Base-by-base conservation (phyloP, 306 rosid species). In the Quercus parvula region DNA sequence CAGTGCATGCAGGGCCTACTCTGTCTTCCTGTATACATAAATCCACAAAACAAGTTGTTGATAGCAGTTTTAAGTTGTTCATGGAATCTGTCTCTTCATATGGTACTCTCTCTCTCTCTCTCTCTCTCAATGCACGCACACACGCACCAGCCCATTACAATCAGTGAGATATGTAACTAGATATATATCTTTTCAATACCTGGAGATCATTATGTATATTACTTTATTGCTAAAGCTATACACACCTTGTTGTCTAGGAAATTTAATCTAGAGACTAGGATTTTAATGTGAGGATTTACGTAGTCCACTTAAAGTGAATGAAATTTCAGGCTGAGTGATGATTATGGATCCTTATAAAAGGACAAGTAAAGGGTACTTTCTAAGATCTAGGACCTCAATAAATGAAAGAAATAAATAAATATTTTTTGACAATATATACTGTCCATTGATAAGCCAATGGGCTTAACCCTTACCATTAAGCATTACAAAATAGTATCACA, bases 1-100 rank as follows among this genome's bases (percentile, higher is more conserved):
- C 76, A 11, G 91, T 88, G 1, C 90, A 86, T 73, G 98, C 97
- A 2, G 99, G 98, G 52, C 92, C 90, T 66, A 96, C 98, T 6
- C 80, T 96, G 78, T 88, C 88, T 70, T 88, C 93, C 52, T 56
- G 80, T 35, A 81, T 93, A 78, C 90, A 81, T 63, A 83, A 87
- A 35, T 85, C 99, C 14, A 85, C 88, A 56, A 93, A 91, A 74
- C 92, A 85, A 76, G 90, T 95, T 70, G 91, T 91, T 71, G 98
- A 93, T 80, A 83, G 86, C 88, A 91, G 97, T 79, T 91, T 88
- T 84, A 86, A 86, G 87, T 74, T 95, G 82, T 83, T 87, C 87
- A 88, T 81, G 82, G 98, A 91, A 79, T 82, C 91, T 27, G 68
- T 93, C 78, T 85, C 96, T 63, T 83, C 75, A 2, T 89, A 85